Evolutionary conservation across 192 early-diverging fungal species (phyloP), one percentile per base, ranked within the genome.

Genomic region (Radiomyces spectabilis): DNA sequence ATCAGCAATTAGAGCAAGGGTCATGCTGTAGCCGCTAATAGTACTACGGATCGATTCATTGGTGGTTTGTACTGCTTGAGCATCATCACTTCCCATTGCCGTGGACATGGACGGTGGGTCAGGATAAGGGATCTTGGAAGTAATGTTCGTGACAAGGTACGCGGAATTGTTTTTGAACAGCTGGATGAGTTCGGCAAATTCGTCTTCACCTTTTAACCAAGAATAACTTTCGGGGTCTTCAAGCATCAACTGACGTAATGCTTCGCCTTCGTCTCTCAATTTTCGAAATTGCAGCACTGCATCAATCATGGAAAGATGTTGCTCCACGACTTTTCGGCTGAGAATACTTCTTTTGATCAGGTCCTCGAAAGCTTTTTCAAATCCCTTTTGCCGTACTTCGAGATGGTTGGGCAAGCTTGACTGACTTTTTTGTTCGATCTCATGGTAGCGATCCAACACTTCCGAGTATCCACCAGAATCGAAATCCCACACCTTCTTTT

Each of bases 261-360:
- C 38, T 22, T 67, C 65, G 6, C 65, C 65, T 41, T 67, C 52
- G 32, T 41, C 25, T 18, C 32, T 31, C 5, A 61, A 40, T 10
- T 26, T 26, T 29, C 35, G 47, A 19, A 45, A 57, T 22, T 74
- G 66, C 4, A 25, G 41, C 9, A 65, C 21, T 4, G 68, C 56
- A 50, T 75, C 73, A 2, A 61, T 24, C 15, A 75, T 19, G 5
- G 58, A 31, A 24, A 72, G 43, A 39, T 61, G 65, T 32, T 75
- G 73, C 39, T 59, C 56, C 1, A 75, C 57, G 7, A 68, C 59
- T 10, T 71, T 42, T 26, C 63, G 19, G 9, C 62, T 51, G 8
- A 73, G 65, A 1, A 7, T 18, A 24, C 33, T 35, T 19, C 66
- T 51, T 21, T 59, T 40, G 45, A 52, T 54, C 25, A 69, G 41